phyloP scores from a whole-genome alignment of 345 rosid genomes.

The Clarkia xantiana region DNA sequence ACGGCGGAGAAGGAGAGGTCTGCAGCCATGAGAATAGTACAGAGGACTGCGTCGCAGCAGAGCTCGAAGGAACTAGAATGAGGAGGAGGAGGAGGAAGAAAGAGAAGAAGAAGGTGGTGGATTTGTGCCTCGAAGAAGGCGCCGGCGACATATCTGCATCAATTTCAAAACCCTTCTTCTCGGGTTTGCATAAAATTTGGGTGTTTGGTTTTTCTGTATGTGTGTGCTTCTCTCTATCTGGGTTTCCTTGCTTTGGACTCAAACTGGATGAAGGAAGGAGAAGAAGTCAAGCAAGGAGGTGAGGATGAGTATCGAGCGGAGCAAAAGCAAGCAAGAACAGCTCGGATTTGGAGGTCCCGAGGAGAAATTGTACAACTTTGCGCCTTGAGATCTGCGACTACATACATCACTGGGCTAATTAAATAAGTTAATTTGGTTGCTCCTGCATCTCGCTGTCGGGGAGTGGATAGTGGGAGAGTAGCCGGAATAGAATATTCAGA shows the following conservation, averaged over 20 bases:
- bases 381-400: too few relatives aligned
- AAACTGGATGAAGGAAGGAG: slow-evolving; percentile 3
- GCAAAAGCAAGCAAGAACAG: too few relatives aligned
- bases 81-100: slow-evolving; percentile 3
- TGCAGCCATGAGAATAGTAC: slow-evolving; percentile 10
- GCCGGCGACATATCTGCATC: slow-evolving; percentile 10
- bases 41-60: slow-evolving; percentile 6
- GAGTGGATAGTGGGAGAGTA: too few relatives aligned
- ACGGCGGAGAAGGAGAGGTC: slow-evolving; percentile 19
- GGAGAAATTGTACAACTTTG: too few relatives aligned
- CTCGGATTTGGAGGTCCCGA: too few relatives aligned
- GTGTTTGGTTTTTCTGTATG: neutral
- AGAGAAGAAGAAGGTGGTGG: neutral
- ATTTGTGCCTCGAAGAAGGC: slow-evolving; percentile 4
- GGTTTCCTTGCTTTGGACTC: slow-evolving; percentile 2
- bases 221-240: slow-evolving; percentile 1
- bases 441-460: too few relatives aligned
- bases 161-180: slow-evolving; percentile 9
- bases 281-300: neutral
- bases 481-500: too few relatives aligned
- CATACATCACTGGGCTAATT: too few relatives aligned
- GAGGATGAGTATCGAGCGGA: too few relatives aligned
- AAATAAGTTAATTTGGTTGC: too few relatives aligned
- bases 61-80: neutral
- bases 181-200: slow-evolving; percentile 10